A percentile compares a stretch with the other conserved stretches of the same genome.
Evolutionary conservation across 164 flowering plant genomes (phyloP).

Genomic region (Nymphaea thermarum): DNA sequence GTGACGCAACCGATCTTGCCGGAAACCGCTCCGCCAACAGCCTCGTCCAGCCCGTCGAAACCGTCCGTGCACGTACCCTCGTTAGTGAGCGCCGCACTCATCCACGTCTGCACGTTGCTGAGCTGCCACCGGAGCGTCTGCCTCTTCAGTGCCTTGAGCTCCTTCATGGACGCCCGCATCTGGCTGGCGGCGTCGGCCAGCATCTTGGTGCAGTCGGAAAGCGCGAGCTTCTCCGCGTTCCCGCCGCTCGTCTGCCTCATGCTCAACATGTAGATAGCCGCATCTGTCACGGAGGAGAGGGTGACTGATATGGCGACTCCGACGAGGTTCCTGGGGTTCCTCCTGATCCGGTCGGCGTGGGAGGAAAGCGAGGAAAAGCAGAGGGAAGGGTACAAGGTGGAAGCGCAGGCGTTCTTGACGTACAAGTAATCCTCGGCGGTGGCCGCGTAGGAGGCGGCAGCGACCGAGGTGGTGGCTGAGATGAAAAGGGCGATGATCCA

Average conservation of each 20-base stretch:
- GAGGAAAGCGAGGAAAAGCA: neutral
- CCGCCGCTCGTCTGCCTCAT: neutral
- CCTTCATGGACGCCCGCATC: slow-evolving; percentile 51
- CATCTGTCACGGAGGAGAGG: neutral
- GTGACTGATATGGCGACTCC: neutral
- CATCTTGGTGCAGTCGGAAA: slow-evolving; percentile 53
- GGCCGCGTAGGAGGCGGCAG: neutral
- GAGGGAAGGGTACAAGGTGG: neutral
- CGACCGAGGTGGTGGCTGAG: neutral
- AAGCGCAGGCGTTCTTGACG: neutral
- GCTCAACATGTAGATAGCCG: neutral
- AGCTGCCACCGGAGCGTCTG: slow-evolving; percentile 38
- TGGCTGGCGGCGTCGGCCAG: slow-evolving; percentile 58
- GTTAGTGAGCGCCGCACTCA: slow-evolving; percentile 84
- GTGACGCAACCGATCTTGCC: neutral
- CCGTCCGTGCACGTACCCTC: slow-evolving; percentile 15
- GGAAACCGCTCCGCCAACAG: neutral
- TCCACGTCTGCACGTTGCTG: slow-evolving; percentile 92
- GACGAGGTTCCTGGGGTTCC: neutral
- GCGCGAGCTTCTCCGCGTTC: slow-evolving; percentile 17
- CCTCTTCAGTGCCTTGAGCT: slow-evolving; percentile 24
- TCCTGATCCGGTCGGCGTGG: neutral
- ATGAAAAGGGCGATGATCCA: neutral
- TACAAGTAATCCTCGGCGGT: neutral
- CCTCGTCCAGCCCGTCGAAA: slow-evolving; percentile 1